Evolutionary conservation across 306 rosid species (phyloP).

Genomic region (Malus sieversii): DNA sequence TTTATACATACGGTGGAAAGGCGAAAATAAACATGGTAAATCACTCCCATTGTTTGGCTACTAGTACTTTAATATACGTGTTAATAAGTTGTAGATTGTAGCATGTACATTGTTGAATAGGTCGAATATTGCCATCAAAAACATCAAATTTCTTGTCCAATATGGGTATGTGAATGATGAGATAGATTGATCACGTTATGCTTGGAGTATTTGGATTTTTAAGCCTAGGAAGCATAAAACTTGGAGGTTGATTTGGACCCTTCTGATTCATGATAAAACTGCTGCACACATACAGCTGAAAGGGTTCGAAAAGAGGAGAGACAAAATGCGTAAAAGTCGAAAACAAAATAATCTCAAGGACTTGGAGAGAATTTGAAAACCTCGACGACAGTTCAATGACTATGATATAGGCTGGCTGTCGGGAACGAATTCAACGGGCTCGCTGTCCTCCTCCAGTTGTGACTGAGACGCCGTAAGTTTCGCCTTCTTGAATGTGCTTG

Average conservation of each 20-base stretch:
- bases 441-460: constrained; percentile 39
- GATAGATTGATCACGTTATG: not conserved
- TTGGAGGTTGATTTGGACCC: not conserved
- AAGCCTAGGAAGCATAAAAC: not conserved
- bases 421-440: constrained; percentile 38
- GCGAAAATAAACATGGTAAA: too few relatives aligned
- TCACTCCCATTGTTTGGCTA: too few relatives aligned
- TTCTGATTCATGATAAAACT: not conserved
- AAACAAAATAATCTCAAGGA: not conserved
- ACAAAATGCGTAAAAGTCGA: not conserved
- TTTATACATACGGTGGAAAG: too few relatives aligned
- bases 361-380: not conserved
- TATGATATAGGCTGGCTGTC: constrained; percentile 42
- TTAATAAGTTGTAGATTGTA: too few relatives aligned
- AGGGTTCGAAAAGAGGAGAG: not conserved
- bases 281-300: not conserved
- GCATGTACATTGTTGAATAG: too few relatives aligned
- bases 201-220: not conserved
- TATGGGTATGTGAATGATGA: not conserved
- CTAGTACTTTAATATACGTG: too few relatives aligned
- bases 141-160: not conserved
- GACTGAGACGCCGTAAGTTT: constrained; percentile 47
- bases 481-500: constrained; percentile 62
- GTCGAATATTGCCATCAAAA: not conserved
- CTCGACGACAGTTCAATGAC: not conserved